A percentile compares a stretch with the other conserved stretches of the same genome.
Evolutionary conservation across 805 yeast species (phyloP).

Genomic region (Hanseniaspora clermontiae): DNA sequence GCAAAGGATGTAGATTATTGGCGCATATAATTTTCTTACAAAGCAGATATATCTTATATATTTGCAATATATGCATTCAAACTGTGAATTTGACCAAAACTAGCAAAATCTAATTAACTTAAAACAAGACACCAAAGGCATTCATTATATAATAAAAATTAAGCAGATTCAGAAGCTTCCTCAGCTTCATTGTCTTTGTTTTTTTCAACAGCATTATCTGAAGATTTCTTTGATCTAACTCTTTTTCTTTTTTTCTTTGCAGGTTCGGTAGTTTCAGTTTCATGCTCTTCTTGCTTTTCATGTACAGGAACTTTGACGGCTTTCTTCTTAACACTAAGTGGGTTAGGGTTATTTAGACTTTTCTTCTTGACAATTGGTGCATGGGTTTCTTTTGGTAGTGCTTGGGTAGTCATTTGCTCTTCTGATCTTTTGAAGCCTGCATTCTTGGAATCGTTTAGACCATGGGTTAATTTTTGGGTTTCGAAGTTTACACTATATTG

Average conservation of each 20-base stretch:
- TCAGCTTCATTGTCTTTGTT: background rate
- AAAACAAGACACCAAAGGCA: background rate
- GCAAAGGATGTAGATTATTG: background rate
- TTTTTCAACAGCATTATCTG: background rate
- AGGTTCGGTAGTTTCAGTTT: background rate
- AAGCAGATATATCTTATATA: background rate
- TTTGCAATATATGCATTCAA: background rate
- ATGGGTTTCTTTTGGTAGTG: slow-evolving; percentile 18
- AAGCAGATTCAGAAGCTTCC: background rate
- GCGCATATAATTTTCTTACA: background rate
- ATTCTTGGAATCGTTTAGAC: slow-evolving; percentile 53
- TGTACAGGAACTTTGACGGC: slow-evolving; percentile 26
- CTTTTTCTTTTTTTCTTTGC: slow-evolving; percentile 10
- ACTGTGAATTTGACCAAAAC: background rate
- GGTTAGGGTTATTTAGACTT: slow-evolving; percentile 75
- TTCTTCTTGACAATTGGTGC: slow-evolving; percentile 33
- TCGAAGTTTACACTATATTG: slow-evolving; percentile 42
- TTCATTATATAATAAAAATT: background rate
- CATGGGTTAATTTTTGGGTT: slow-evolving; percentile 54
- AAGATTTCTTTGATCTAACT: slow-evolving; percentile 3
- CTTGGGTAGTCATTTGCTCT: slow-evolving; percentile 15
- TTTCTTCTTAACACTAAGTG: slow-evolving; percentile 76
- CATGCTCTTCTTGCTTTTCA: slow-evolving; percentile 7
- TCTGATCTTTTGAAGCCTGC: slow-evolving; percentile 34
- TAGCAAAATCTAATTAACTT: background rate